Conservation (phyloP, 495 filamentous ascomycete species). For the Glonium stellatum region DNA sequence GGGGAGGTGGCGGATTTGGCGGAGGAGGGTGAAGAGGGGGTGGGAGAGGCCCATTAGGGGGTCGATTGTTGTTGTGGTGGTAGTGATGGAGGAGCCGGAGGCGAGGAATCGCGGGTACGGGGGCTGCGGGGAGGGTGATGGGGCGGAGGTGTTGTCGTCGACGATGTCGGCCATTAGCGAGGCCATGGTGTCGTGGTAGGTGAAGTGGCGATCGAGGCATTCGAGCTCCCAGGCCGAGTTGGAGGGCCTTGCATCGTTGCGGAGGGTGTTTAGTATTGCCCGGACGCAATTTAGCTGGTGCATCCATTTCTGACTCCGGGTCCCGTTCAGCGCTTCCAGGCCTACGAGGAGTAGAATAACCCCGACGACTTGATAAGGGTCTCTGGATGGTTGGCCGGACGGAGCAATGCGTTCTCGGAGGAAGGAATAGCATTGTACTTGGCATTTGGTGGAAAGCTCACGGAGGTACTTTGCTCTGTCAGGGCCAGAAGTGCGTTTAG, state of each 20-base stretch:
- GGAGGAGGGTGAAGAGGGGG: too few relatives aligned
- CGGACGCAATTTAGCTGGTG: too few relatives aligned
- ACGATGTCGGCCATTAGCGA: conserved; percentile 10
- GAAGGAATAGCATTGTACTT: conserved; percentile 15
- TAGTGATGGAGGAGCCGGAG: too few relatives aligned
- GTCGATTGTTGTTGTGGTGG: too few relatives aligned
- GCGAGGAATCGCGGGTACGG: too few relatives aligned
- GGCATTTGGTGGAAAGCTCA: conserved; percentile 14
- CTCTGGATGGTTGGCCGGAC: conserved; percentile 1
- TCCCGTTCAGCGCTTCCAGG: conserved; percentile 22
- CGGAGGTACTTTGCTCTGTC: conserved; percentile 19
- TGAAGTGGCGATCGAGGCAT: conserved; percentile 19
- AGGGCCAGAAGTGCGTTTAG: conserved; percentile 7
- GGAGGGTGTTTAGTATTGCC: too few relatives aligned
- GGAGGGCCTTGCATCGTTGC: too few relatives aligned
- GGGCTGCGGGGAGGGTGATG: too few relatives aligned
- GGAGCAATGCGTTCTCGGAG: conserved; percentile 10
- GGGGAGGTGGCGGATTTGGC: too few relatives aligned
- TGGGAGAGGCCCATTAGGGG: too few relatives aligned
- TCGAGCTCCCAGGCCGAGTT: conserved; percentile 7
- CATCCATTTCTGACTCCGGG: background rate
- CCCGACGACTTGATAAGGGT: conserved; percentile 17
- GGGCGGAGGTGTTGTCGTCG: too few relatives aligned
- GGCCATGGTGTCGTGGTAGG: conserved; percentile 21
- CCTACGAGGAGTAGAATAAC: conserved; percentile 20